These are phyloP conservation scores for Umbelopsis sp. DNA, from an alignment of 371 early-diverging fungal genomes.

Conservation along the genomic window DNA sequence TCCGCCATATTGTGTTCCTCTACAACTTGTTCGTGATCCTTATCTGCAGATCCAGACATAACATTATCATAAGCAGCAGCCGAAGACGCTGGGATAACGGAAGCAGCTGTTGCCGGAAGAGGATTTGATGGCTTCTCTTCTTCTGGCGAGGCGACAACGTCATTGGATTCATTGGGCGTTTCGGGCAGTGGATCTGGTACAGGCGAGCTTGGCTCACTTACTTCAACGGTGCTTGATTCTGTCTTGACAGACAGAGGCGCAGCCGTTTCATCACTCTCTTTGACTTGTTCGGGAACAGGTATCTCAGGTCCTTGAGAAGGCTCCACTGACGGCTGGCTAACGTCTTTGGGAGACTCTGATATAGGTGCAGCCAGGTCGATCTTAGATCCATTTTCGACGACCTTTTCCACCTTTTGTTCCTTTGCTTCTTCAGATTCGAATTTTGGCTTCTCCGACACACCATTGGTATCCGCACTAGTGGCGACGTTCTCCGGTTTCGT, in stretches of 20 bases:
- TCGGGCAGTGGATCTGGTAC: not conserved
- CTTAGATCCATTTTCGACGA: not conserved
- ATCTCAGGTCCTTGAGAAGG: not conserved
- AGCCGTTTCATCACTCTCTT: not conserved
- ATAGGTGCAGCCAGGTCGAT: not conserved
- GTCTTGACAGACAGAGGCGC: not conserved
- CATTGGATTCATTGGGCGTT: not conserved
- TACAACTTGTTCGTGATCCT: not conserved
- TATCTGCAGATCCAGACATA: not conserved
- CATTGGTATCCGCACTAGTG: not conserved
- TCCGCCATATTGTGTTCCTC: conserved; percentile 48
- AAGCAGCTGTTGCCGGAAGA: not conserved
- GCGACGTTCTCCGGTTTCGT: not conserved
- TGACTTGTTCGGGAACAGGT: not conserved
- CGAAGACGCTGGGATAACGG: conserved; percentile 6
- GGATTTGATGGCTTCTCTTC: not conserved
- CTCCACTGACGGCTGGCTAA: not conserved
- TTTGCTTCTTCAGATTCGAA: not conserved
- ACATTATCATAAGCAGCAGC: conserved; percentile 1
- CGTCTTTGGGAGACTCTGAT: not conserved
- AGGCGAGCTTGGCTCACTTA: conserved; percentile 11
- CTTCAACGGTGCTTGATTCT: not conserved
- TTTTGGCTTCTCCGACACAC: not conserved
- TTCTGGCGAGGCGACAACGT: not conserved
- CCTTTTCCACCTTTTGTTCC: not conserved